Evolutionary conservation across 371 early-diverging fungal species (phyloP), one percentile per base, ranked within the genome.

Genomic region (Mortierella sp.): DNA sequence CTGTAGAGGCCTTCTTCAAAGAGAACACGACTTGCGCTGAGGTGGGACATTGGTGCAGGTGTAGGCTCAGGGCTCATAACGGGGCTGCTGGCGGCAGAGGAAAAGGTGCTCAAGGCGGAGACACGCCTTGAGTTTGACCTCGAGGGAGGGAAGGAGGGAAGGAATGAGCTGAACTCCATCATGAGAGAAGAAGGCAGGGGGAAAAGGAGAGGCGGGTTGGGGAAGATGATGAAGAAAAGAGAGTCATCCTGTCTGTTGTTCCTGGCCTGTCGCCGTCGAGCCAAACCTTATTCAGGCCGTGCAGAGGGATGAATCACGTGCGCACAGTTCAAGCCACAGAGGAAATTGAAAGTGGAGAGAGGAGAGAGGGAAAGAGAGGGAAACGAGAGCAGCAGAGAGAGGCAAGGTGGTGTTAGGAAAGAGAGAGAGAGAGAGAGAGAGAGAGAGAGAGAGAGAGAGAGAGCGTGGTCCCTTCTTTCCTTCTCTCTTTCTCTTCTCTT

Each of bases 1-100:
- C 82, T 86, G 80, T 86, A 86, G 60, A 80, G 82, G 6, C 86
- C 86, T 60, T 86, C 82, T 38, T 86, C 86, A 55, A 86, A 86
- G 24, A 86, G 78, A 26, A 86, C 86, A 7, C 86, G 80, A 54
- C 86, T 86, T 38, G 86, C 86, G 24, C 82, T 86, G 45, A 86
- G 80, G 26, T 86, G 86, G 31, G 86, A 63, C 82, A 86, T 80
- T 21, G 86, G 82, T 0, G 71, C 72, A 1, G 82, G 80, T 0
- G 72, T 50, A 4, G 79, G 82, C 76, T 80, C 86, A 24, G 86
- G 86, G 24, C 80, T 77, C 19, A 77, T 63, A 19, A 77, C 72
- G 11, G 86, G 86, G 50, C 79, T 79, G 60, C 44, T 74, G 28
- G 75, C 77, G 54, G 75, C 82, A 16, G 86, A 82, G 45, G 85